Conservation (phyloP, 2,329 filamentous ascomycete genomes). For the Pseudogymnoascus sp. region DNA sequence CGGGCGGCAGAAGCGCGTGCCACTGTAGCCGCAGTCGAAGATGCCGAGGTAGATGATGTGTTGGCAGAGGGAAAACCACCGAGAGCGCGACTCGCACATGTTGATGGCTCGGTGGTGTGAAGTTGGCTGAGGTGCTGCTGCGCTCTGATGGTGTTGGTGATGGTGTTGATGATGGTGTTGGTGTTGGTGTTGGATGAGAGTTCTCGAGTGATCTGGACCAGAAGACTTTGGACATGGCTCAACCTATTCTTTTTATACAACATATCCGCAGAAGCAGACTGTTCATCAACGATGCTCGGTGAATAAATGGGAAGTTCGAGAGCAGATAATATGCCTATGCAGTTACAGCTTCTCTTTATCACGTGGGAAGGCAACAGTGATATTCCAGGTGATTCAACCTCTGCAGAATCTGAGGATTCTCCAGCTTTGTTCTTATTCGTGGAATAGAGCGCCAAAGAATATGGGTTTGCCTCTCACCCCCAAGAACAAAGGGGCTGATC, state of each 20-base stretch:
- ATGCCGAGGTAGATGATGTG: not conserved
- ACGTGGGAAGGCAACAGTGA: not conserved
- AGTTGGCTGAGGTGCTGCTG: not conserved
- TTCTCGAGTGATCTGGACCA: not conserved
- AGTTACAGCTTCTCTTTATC: not conserved
- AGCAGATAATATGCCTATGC: not conserved
- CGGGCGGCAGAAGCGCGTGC: not conserved
- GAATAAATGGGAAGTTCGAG: not conserved
- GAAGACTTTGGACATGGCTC: not conserved
- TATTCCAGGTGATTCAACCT: not conserved
- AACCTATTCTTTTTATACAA: not conserved
- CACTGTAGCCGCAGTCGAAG: not conserved
- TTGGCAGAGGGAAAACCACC: not conserved
- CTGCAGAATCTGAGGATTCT: not conserved
- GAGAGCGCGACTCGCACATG: not conserved
- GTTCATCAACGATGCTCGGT: not conserved
- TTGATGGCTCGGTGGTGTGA: not conserved
- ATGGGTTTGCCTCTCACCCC: not conserved
- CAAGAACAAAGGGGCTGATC: not conserved
- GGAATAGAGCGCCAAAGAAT: not conserved
- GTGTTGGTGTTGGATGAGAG: not conserved
- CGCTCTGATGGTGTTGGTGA: not conserved
- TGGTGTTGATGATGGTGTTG: not conserved
- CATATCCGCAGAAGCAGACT: not conserved
- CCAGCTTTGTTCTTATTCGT: not conserved